These are phyloP conservation scores for Tetrahymena thermophila DNA, from an alignment of 73 alveolate species.

Conservation along the genomic window DNA sequence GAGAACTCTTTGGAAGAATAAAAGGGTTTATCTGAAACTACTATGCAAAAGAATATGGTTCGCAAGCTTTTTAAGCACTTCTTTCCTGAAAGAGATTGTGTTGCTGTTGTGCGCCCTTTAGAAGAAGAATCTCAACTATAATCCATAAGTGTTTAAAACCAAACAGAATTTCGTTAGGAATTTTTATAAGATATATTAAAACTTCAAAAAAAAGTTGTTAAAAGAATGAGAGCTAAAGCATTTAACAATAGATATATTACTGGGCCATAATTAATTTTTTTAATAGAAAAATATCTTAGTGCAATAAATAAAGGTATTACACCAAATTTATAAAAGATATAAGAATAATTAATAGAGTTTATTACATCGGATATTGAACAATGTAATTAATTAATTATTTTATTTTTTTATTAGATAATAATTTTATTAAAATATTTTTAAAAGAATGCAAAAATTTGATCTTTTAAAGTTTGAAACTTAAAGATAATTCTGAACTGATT, in stretches of 20 bases:
- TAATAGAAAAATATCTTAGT: conserved; percentile 59
- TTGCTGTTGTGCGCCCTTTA: conserved; percentile 57
- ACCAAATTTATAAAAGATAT: conserved; percentile 42
- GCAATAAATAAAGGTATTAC: conserved; percentile 78
- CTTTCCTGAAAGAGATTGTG: conserved; percentile 71
- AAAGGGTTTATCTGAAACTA: conserved; percentile 47
- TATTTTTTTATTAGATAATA: no score
- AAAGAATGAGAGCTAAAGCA: conserved; percentile 63
- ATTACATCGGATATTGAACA: not conserved
- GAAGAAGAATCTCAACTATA: conserved; percentile 55
- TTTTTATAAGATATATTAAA: conserved; percentile 65
- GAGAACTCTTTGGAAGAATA: conserved; percentile 50
- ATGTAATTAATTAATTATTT: not conserved
- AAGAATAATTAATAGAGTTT: not conserved
- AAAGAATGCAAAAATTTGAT: not conserved
- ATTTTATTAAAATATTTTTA: not conserved
- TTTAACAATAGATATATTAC: conserved; percentile 57
- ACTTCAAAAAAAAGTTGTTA: conserved; percentile 61
- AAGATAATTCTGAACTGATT: not conserved
- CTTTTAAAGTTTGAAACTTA: not conserved
- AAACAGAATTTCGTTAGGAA: conserved; percentile 62
- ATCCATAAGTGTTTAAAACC: conserved; percentile 40
- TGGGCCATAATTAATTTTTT: conserved; percentile 58
- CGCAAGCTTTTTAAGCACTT: conserved; percentile 57
- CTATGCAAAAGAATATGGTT: conserved; percentile 64